phyloP scores from a whole-genome alignment of 306 rosid genomes.

The Geum urbanum region DNA sequence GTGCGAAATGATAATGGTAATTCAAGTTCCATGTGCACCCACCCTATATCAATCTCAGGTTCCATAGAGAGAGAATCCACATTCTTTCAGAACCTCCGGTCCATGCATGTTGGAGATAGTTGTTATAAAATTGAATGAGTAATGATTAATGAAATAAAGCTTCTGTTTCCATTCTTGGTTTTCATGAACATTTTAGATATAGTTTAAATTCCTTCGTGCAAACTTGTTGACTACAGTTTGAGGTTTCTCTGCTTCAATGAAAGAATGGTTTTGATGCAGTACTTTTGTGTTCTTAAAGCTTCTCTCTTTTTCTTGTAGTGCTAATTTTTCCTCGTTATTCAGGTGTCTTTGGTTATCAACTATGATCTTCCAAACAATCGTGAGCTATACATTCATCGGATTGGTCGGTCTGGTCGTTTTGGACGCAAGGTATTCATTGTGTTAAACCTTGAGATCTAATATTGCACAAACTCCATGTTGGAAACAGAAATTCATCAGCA shows the following conservation, averaged over 20 bases:
- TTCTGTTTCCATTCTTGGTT: too few species aligned
- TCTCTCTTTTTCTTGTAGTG: neutral
- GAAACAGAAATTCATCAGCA: too few species aligned
- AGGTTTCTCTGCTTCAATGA: neutral
- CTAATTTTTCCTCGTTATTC: conserved; percentile 14
- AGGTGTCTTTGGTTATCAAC: conserved; percentile 92
- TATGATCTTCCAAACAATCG: conserved; percentile 98
- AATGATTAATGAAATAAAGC: too few species aligned
- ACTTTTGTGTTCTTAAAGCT: conserved; percentile 2
- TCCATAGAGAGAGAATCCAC: too few species aligned
- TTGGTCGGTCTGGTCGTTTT: conserved; percentile 98
- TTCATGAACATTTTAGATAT: neutral
- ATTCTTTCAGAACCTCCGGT: too few species aligned
- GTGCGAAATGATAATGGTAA: neutral
- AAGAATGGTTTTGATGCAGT: neutral
- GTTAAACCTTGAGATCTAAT: too few species aligned
- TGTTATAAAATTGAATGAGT: too few species aligned
- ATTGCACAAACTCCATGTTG: too few species aligned
- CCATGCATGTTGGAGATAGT: too few species aligned
- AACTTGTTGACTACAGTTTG: neutral
- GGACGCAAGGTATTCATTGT: conserved; percentile 75
- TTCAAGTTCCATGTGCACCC: neutral
- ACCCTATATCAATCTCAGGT: too few species aligned
- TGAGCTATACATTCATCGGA: conserved; percentile 93
- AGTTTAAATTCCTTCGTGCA: neutral